Evolutionary conservation across 176 grass and related monocot genomes (phyloP).

Genomic region (Musa acuminata): DNA sequence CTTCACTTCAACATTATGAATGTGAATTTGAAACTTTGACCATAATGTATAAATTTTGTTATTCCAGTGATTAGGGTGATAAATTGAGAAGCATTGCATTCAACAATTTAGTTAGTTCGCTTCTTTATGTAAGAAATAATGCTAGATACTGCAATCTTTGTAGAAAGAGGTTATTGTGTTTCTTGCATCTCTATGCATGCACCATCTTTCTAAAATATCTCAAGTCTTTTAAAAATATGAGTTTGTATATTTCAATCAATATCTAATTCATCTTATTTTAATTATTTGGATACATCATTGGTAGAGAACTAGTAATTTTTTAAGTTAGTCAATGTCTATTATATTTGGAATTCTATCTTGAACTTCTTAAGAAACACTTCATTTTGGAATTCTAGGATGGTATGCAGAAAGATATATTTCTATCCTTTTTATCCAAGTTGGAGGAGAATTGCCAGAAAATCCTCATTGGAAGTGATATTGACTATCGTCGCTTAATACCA

Average conservation of each 20-base stretch:
- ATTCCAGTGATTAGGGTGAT: no score
- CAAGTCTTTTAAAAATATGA: no score
- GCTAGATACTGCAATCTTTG: no score
- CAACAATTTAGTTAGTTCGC: no score
- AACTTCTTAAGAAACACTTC: conserved; percentile 12
- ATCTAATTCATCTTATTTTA: not conserved
- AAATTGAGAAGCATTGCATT: no score
- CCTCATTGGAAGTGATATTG: conserved; percentile 54
- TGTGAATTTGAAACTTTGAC: no score
- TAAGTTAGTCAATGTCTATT: not conserved
- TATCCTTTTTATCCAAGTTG: conserved; percentile 65
- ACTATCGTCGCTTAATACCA: conserved; percentile 80
- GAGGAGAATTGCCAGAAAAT: conserved; percentile 69
- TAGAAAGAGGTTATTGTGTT: no score
- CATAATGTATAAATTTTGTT: no score
- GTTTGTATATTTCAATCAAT: not conserved
- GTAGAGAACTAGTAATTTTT: not conserved
- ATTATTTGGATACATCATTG: not conserved
- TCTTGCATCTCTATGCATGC: no score
- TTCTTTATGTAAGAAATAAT: no score
- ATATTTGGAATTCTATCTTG: conserved; percentile 24
- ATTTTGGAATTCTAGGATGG: conserved; percentile 58
- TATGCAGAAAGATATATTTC: conserved; percentile 85
- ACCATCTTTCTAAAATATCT: no score
- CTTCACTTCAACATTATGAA: no score